phyloP scores from a whole-genome alignment of 805 yeast species.

The Starmerella asiatica region DNA sequence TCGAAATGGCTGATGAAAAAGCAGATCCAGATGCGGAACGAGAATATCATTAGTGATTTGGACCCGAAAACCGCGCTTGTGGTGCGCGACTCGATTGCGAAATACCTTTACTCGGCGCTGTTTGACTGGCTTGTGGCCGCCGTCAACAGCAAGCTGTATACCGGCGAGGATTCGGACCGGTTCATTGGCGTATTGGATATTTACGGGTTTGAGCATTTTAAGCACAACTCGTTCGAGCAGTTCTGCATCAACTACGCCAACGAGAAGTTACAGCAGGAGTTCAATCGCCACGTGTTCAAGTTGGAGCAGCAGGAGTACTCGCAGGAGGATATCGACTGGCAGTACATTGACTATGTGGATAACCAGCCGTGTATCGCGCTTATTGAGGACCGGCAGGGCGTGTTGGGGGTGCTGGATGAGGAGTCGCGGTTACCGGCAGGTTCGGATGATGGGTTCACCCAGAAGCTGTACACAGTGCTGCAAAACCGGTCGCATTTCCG shows the following conservation, averaged over 20 bases:
- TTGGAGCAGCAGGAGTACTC: slow-evolving; percentile 92
- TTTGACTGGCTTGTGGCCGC: slow-evolving; percentile 90
- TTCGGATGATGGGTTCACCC: slow-evolving; percentile 80
- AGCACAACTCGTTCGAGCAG: slow-evolving; percentile 88
- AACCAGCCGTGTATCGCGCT: slow-evolving; percentile 92
- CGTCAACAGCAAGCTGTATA: slow-evolving; percentile 55
- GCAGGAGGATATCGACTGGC: slow-evolving; percentile 88
- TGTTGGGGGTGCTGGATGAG: slow-evolving; percentile 78
- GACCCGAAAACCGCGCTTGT: slow-evolving; percentile 74
- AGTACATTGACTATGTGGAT: slow-evolving; percentile 88
- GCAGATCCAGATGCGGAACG: slow-evolving; percentile 84
- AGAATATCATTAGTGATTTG: slow-evolving; percentile 74
- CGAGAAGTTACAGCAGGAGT: slow-evolving; percentile 93
- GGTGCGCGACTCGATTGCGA: slow-evolving; percentile 94
- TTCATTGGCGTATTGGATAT: slow-evolving; percentile 96
- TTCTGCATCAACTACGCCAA: slow-evolving; percentile 95
- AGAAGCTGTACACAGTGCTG: slow-evolving; percentile 74
- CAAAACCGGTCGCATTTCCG: slow-evolving; percentile 73
- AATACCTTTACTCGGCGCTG: slow-evolving; percentile 78
- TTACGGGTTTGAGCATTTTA: slow-evolving; percentile 94
- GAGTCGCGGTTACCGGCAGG: slow-evolving; percentile 93
- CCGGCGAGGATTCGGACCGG: slow-evolving; percentile 39
- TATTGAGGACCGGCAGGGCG: slow-evolving; percentile 80
- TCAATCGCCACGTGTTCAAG: slow-evolving; percentile 93
- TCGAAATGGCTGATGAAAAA: slow-evolving; percentile 88